A percentile compares a stretch with the other conserved stretches of the same genome.
Evolutionary conservation across 2,329 filamentous ascomycete species (phyloP).

Genomic region (Nemania bipapillata): DNA sequence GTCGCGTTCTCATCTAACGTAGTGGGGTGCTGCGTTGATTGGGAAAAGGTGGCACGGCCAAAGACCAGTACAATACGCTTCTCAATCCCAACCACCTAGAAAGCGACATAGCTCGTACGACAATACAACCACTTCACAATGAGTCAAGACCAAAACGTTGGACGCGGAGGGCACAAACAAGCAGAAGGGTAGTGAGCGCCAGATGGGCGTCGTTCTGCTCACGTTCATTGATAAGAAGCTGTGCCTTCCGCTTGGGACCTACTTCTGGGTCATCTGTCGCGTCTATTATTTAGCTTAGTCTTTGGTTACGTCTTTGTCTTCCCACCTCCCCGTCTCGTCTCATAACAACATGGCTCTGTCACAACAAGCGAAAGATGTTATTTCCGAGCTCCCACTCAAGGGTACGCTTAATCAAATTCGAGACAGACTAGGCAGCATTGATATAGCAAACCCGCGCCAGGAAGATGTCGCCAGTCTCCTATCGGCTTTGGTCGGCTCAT

Average conservation of each 20-base stretch:
- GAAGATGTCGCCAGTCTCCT: conserved; percentile 23
- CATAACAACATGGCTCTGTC: conserved; percentile 7
- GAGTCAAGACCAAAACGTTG: conserved; percentile 7
- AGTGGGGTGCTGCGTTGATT: no score
- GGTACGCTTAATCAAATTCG: conserved; percentile 15
- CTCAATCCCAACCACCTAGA: not conserved
- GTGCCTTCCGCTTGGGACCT: conserved; percentile 1
- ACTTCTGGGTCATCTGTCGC: not conserved
- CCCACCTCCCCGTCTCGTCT: not conserved
- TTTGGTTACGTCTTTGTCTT: conserved; percentile 5
- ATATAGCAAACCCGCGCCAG: not conserved
- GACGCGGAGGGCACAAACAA: conserved; percentile 5
- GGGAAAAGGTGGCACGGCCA: not conserved
- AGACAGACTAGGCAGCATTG: conserved; percentile 11
- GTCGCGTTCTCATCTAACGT: no score
- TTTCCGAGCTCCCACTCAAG: conserved; percentile 20
- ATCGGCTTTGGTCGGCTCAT: not conserved
- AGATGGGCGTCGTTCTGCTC: conserved; percentile 6
- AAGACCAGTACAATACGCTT: not conserved
- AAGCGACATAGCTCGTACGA: not conserved
- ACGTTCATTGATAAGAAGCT: conserved; percentile 6
- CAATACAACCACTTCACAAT: conserved; percentile 4
- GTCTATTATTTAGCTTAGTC: conserved; percentile 1
- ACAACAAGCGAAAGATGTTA: conserved; percentile 14
- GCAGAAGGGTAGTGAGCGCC: not conserved